Evolutionary conservation across 1,284 basidiomycete species (phyloP), one percentile per base, ranked within the genome.

Genomic region (Mycosarcoma mackinlayi): DNA sequence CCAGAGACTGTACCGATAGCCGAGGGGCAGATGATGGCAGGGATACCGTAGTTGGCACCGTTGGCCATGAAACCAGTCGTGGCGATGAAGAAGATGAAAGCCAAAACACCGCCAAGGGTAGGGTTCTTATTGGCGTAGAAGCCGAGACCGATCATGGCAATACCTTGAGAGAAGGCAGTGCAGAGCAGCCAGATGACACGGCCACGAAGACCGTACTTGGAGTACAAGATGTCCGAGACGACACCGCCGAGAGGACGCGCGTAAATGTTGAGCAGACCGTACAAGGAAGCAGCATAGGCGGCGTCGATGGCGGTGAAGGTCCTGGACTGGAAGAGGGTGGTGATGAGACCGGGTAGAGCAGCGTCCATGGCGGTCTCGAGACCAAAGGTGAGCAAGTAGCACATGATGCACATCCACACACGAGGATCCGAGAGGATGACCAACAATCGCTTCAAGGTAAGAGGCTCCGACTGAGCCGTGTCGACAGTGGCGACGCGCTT

Each of bases 381-480:
- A 0, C 88, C 88, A 62, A 89, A 88, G 19, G 73, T 70, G 57
- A 75, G 71, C 54, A 75, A 66, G 71, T 88, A 88, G 16, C 85
- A 86, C 11, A 88, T 73, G 1, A 86, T 81, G 1, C 87, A 87
- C 14, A 90, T 84, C 88, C 88, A 89, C 0, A 88, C 89, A n/a
- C 87, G 73, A 6, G 87, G 86, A 55, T 81, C 86, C 7, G 69
- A 21, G 25, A 87, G 38, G 42, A 88, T 84, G 34, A 76, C 68
- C 13, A 76, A 6, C 3, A 86, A 84, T 1, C 82, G 68, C 41
- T 76, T 71, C 30, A 78, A 31, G 3, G 87, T 87, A 16, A 88
- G 79, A 6, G 85, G 78, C 67, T 88, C 84, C 70, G 86, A 86
- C 39, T 88, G 84, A 10, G 87, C 87, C 10, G 86, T 77, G 68